These are phyloP conservation scores for Pleurotus tuoliensis DNA, from an alignment of 768 basidiomycete genomes.

Conservation along the genomic window DNA sequence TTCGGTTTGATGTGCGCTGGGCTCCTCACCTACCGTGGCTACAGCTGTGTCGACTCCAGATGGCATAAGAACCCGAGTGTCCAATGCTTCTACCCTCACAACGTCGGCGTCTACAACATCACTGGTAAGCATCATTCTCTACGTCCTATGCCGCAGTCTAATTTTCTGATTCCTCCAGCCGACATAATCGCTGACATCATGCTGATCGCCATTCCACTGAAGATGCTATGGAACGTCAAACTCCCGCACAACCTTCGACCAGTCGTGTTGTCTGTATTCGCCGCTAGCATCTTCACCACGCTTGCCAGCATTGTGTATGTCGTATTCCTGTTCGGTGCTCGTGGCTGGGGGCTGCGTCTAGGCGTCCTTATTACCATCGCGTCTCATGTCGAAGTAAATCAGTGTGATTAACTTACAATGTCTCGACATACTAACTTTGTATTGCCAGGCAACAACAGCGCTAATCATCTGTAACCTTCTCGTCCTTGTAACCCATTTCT, in stretches of 20 bases:
- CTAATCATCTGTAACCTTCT: slow-evolving; percentile 19
- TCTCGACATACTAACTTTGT: neutral
- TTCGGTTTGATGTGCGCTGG: slow-evolving; percentile 2
- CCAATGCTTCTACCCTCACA: neutral
- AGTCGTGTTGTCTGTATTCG: slow-evolving; percentile 15
- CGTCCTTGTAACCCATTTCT: slow-evolving; percentile 20
- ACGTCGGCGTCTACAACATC: neutral
- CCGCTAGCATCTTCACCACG: slow-evolving; percentile 15
- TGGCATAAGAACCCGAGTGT: neutral
- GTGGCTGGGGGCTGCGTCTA: neutral
- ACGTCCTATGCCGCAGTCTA: neutral
- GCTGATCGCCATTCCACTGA: slow-evolving; percentile 12
- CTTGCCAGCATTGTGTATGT: neutral
- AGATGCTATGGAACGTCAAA: slow-evolving; percentile 15
- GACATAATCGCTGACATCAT: slow-evolving; percentile 15
- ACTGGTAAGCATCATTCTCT: neutral
- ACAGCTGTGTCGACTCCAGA: neutral
- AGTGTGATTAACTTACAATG: neutral
- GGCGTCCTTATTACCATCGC: neutral
- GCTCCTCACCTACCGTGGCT: neutral
- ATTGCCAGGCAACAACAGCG: slow-evolving; percentile 11
- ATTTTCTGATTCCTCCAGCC: slow-evolving; percentile 1
- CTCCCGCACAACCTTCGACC: slow-evolving; percentile 9
- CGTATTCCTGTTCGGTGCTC: neutral
- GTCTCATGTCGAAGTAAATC: slow-evolving; percentile 10